Base-by-base conservation (phyloP, 2,329 filamentous ascomycete species). In the Microsporum audouinii region DNA sequence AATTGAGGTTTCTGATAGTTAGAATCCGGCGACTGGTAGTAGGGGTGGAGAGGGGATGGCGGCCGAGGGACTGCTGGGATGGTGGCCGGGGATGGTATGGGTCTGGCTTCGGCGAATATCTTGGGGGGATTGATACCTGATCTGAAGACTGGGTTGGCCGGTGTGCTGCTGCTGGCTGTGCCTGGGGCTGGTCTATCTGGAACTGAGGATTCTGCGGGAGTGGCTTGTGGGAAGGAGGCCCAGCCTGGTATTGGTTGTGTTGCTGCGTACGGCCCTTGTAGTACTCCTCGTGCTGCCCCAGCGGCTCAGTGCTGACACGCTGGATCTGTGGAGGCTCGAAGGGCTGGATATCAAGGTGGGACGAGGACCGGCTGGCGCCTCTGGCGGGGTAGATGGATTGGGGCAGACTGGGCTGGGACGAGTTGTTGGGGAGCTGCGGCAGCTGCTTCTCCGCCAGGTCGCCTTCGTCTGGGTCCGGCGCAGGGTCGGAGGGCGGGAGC, bases 41-140 rank as follows among this genome's bases (percentile, higher is more conserved):
- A 64, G 10, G 62, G 63, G 39, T 62, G 61, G 8, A 69, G 63
- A n/a, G 71, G 70, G 23, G 71, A 72, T 56, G 72, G 72, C n/a
- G 70, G 71, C 8, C 71, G 7, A 71, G 65, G 10, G 72, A 74
- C 59, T 72, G 69, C 62, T 72, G 70, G 8, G 72, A 74, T 3
- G 71, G 65, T 49, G 72, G 72, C 57, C 71, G 66, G 33, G 65
- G 65, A 47, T 65, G 62, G 57, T 70, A 64, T 29, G 63, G 63
- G 58, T 68, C 69, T 59, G 62, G 43, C 49, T 67, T 65, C 39
- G 63, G 59, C 47, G 64, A 65, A 60, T 63, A 62, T 34, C 61
- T 63, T 56, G 60, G 61, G 47, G 60, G 58, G 38, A 57, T 39
- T 43, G 64, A 63, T 33, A 55, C 38, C 64, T 65, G 68, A 45